Evolutionary conservation across 345 rosid species (phyloP).

Genomic region (Rhizophora apiculata): DNA sequence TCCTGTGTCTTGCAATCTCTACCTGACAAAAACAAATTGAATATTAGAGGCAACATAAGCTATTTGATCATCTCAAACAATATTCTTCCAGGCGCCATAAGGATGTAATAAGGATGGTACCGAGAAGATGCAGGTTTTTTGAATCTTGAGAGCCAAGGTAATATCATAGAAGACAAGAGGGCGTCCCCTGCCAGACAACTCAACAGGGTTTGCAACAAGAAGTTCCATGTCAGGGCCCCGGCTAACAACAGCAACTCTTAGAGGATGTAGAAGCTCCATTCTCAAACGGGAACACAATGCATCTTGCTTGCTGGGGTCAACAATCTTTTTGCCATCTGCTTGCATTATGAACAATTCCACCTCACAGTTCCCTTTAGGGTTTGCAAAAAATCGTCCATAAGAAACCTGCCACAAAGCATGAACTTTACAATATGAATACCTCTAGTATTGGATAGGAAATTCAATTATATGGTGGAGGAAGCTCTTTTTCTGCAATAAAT

Average conservation of each 20-base stretch:
- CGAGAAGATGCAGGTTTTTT: conserved; percentile 47
- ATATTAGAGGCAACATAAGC: background rate
- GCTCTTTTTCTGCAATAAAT: background rate
- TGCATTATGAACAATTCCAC: conserved; percentile 58
- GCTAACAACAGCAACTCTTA: conserved; percentile 55
- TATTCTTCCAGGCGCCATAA: background rate
- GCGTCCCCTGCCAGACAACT: conserved; percentile 61
- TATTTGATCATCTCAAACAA: background rate
- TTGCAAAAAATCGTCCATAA: conserved; percentile 59
- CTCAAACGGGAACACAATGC: conserved; percentile 56
- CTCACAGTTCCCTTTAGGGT: conserved; percentile 43
- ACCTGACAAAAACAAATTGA: conserved; percentile 33
- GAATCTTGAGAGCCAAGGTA: conserved; percentile 52
- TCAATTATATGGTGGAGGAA: background rate
- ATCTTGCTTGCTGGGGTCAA: conserved; percentile 53
- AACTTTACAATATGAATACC: background rate
- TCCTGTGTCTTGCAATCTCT: conserved; percentile 60
- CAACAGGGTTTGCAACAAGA: conserved; percentile 75
- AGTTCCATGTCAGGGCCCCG: conserved; percentile 67
- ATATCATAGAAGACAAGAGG: conserved; percentile 70
- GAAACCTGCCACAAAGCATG: conserved; percentile 37
- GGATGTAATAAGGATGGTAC: conserved; percentile 25
- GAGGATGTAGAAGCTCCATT: conserved; percentile 58
- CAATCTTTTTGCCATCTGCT: conserved; percentile 60
- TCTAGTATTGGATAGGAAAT: background rate